Evolutionary conservation across 2,329 filamentous ascomycete species (phyloP).

Genomic region (Calonectria hawksworthii): DNA sequence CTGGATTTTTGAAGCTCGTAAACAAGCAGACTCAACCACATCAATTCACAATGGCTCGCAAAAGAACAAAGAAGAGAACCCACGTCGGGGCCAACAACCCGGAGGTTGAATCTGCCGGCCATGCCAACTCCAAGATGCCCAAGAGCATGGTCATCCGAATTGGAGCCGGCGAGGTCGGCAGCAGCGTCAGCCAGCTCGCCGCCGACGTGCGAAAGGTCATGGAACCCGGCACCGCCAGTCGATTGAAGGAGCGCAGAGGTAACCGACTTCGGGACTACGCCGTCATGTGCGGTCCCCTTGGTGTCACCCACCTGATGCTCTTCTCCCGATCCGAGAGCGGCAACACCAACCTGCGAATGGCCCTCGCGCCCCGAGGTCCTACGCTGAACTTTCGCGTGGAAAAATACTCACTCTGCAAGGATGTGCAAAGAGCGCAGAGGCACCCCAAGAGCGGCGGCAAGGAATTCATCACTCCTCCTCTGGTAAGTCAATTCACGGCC

Average conservation of each 20-base stretch:
- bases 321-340: slow-evolving; percentile 92
- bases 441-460: slow-evolving; percentile 86
- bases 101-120: slow-evolving; percentile 68
- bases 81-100: slow-evolving; percentile 78
- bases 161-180: slow-evolving; percentile 92
- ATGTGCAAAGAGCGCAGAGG: slow-evolving; percentile 86
- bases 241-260: slow-evolving; percentile 88
- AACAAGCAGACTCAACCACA: slow-evolving; percentile 29
- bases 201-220: slow-evolving; percentile 93
- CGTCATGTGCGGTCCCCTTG: slow-evolving; percentile 94
- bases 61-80: slow-evolving; percentile 89
- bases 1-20: slow-evolving; percentile 29
- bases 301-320: slow-evolving; percentile 91
- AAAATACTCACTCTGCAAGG: slow-evolving; percentile 93
- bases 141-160: slow-evolving; percentile 99
- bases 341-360: slow-evolving; percentile 92
- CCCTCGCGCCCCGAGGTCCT: slow-evolving; percentile 89
- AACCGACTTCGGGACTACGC: slow-evolving; percentile 94
- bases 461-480: slow-evolving; percentile 86
- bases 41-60: slow-evolving; percentile 76
- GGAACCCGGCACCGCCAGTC: slow-evolving; percentile 93
- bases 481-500: slow-evolving; percentile 64
- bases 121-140: slow-evolving; percentile 77
- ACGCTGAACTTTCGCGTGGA: slow-evolving; percentile 96
- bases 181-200: slow-evolving; percentile 91